These are phyloP conservation scores for Fusarium pininemorale DNA, from an alignment of 2,329 filamentous ascomycete species.

Conservation along the genomic window DNA sequence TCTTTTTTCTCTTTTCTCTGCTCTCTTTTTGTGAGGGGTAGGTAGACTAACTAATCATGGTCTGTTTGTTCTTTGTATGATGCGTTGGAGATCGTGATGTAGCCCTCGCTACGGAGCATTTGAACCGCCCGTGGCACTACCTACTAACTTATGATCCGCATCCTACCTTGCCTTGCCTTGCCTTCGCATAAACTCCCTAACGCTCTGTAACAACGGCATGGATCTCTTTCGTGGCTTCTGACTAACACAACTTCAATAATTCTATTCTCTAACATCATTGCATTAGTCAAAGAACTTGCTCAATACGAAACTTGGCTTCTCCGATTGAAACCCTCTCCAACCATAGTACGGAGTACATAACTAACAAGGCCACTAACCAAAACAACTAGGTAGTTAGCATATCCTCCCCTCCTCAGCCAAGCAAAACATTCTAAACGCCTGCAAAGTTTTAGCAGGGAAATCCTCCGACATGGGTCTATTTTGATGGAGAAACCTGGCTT, in stretches of 20 bases:
- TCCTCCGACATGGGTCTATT: background rate
- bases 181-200: background rate
- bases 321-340: background rate
- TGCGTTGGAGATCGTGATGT: constrained; percentile 20
- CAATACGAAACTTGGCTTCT: background rate
- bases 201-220: background rate
- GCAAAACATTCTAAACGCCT: background rate
- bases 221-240: background rate
- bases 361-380: background rate
- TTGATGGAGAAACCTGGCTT: constrained; percentile 19
- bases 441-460: constrained; percentile 1
- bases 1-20: constrained; percentile 1
- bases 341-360: background rate
- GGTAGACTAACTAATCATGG: background rate
- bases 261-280: background rate
- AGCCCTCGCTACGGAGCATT: constrained; percentile 9
- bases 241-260: background rate
- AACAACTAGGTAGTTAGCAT: background rate
- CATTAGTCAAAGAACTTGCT: constrained; percentile 1
- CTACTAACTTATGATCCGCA: background rate
- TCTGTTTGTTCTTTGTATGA: background rate
- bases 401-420: background rate
- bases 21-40: constrained; percentile 20
- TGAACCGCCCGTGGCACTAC: constrained; percentile 2
- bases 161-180: background rate